Base-by-base conservation (phyloP, 257 asterid species). In the Gynochthodes officinalis region DNA sequence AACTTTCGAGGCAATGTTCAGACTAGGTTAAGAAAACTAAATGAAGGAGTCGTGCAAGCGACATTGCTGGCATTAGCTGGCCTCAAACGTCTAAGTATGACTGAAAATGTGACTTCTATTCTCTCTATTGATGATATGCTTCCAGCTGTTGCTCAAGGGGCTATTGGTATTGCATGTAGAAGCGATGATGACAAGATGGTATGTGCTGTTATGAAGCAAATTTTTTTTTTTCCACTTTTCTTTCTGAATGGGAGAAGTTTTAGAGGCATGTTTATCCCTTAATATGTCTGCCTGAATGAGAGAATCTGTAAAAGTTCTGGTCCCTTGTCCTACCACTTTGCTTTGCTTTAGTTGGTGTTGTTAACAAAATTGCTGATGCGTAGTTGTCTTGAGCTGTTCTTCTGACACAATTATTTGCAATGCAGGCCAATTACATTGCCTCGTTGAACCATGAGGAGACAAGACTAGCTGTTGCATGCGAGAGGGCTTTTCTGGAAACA, bases 101-200 rank as follows among this genome's bases (percentile, higher is more conserved):
- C 92, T 0, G 95, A 92, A 73, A 81, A 83, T 70, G 97, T 90
- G 44, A 82, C 96, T 49, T 73, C 94, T 16, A 76, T 89, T 60
- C 89, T 95, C 33, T 81, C 98, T 40, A 88, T 95, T 64, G 97
- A 95, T 54, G 97, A 95, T 81, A 95, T 95, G 99, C 97, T 95
- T 72, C 98, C 98, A 53, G 98, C 98, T 75, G 97, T 94, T 63
- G 98, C 97, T 76, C 97, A 94, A 73, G 98, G 97, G 69, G 98
- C 97, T 70, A 93, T 93, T 39, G 97, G 98, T 33, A 93, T 93
- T 69, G 97, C 98, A 0, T 91, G 98, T 67, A 87, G 97, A 81
- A 78, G 78, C 53, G 91, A 88, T 69, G 97, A 93, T 48, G 91
- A 88, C 50, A 89, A 82, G 69, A 93, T 93, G 98, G 98, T 91